phyloP scores from a whole-genome alignment of 1,284 basidiomycete species.

The Cryptococcus amylolentus region DNA sequence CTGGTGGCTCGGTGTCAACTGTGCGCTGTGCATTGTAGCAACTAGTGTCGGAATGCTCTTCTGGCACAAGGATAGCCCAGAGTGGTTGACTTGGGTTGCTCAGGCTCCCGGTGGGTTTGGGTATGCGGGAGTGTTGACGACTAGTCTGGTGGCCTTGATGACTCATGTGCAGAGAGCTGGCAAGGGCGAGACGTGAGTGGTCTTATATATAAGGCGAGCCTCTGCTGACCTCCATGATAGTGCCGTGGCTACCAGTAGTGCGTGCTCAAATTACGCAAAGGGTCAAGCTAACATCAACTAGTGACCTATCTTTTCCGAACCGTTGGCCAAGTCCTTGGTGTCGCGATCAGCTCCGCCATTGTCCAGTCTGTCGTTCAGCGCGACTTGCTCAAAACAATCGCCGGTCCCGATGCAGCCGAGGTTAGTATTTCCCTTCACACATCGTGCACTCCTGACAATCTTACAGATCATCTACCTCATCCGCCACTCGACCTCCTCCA shows the following conservation, averaged over 20 bases:
- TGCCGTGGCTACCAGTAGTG: slow-evolving; percentile 79
- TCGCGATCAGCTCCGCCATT: slow-evolving; percentile 73
- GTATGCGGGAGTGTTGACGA: slow-evolving; percentile 37
- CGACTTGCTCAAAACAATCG: slow-evolving; percentile 65
- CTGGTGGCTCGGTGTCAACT: slow-evolving; percentile 55
- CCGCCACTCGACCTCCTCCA: slow-evolving; percentile 76
- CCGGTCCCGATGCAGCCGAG: slow-evolving; percentile 64
- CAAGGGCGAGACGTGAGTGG: slow-evolving; percentile 33
- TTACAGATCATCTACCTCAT: slow-evolving; percentile 52
- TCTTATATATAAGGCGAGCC: neutral
- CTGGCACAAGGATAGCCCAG: slow-evolving; percentile 53
- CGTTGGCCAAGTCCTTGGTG: slow-evolving; percentile 86
- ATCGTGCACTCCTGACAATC: neutral
- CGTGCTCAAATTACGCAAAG: slow-evolving; percentile 36
- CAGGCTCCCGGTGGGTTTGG: slow-evolving; percentile 36
- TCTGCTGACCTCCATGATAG: slow-evolving; percentile 13
- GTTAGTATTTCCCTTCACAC: slow-evolving; percentile 51
- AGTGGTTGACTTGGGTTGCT: slow-evolving; percentile 41
- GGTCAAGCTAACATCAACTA: slow-evolving; percentile 40
- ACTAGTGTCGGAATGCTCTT: slow-evolving; percentile 26
- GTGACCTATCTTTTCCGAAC: slow-evolving; percentile 87
- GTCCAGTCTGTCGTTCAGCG: slow-evolving; percentile 70
- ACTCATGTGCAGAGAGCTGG: slow-evolving; percentile 33
- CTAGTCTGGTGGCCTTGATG: slow-evolving; percentile 40
- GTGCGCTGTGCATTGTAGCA: slow-evolving; percentile 19